Evolutionary conservation across 1,139 yeast species (phyloP), one percentile per base, ranked within the genome.

Genomic region (Yamadazyma pseudoaaseri): DNA sequence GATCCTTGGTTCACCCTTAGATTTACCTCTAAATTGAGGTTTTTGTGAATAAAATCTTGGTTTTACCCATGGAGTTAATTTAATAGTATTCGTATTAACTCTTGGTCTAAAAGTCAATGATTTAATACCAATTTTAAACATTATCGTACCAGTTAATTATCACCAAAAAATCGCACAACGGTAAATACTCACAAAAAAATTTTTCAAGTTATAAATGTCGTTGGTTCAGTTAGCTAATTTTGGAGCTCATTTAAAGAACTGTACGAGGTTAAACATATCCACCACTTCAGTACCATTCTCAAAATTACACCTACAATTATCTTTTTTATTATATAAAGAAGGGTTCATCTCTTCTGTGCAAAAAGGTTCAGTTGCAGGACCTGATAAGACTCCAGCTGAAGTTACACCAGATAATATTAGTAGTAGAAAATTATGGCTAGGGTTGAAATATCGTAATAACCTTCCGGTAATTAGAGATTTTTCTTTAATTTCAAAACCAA

Each of bases 211-310:
- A n/a, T n/a, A 20, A 31, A 86, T 89, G 96, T 89, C 97, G 24
- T 73, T 90, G 42, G 95, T 85, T 32, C 82, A 81, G 49, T 71
- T 90, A 45, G 95, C 94, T 20, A 78, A 86, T 62, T 74, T 84
- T 37, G 87, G 96, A 56, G 82, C 95, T 20, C 98, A 92, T 54
- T 59, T 92, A 42, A 95, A 87, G 60, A 92, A 92, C 65, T 87
- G 94, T 47, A 75, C 86, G 12, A 76, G 86, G 55, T 92, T 86
- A 29, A 77, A 78, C 52, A 65, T 81, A 32, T 73, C 94, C 18
- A 60, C 82, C 39, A 87, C 97, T 0, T 76, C 92, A 10, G 76
- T 92, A 15, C 97, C 97, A 15, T 86, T 83, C 66, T 77, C 90
- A 17, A 81, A 85, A 51, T 68, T 87, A 48, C 95, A 90, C 55